Evolutionary conservation across 1,139 yeast species (phyloP), one percentile per base, ranked within the genome.

Genomic region (Kurtzmaniella quercitrusa): DNA sequence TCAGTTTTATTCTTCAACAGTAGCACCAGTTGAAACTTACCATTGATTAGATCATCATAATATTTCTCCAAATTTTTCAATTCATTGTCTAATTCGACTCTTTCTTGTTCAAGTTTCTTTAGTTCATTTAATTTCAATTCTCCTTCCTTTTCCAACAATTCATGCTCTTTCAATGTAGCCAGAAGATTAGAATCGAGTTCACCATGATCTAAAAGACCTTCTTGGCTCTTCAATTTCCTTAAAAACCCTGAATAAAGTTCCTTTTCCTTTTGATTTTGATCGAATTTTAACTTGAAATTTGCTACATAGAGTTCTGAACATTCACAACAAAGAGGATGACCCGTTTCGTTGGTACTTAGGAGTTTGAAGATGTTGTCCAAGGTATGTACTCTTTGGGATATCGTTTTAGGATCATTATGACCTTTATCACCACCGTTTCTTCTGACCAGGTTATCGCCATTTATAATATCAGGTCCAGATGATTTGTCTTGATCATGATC

Each of bases 241-340:
- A 91, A 62, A 59, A 91, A 90, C 29, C 79, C 77, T 36, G 82
- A 68, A 60, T 90, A 94, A 2, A 79, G 75, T 45, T 91, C 96
- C 53, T 94, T 81, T 54, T 93, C 97, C 49, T 75, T 75, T 38
- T 85, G 80, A 11, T 83, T 76, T 47, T 82, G 88, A 48, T 86
- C 93, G 58, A 85, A 87, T 53, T 84, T 83, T 21, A 70, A 62
- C 54, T 82, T 84, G 59, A 89, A 73, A 46, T 82, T 83, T n/a
- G 78, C 82, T 3, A 85, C 70, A 25, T 91, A 62, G 25, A 77
- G 59, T 38, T 75, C 79, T 2, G 95, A 87, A 60, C 98, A 93
- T 41, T 91, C 98, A 29, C 74, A 73, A 53, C 98, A 91, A 14
- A 94, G 79, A 0, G 98, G 98, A 56, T 87, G 77, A 50, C 88